Base-by-base conservation (phyloP, 2,329 filamentous ascomycete species). In the Phaeosphaeriaceae sp. region DNA sequence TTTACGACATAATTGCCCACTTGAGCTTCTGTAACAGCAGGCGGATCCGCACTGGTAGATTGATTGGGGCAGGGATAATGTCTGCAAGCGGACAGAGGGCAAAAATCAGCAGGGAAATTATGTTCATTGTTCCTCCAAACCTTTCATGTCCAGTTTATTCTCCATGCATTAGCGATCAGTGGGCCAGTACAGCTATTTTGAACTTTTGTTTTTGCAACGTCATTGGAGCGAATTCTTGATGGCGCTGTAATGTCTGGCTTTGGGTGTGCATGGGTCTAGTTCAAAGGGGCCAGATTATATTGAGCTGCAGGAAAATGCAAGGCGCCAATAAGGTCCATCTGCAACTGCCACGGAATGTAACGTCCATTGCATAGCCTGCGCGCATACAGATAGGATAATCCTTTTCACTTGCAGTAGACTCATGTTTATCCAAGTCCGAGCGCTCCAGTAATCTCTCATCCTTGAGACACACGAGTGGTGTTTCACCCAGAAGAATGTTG, bases 1-100 rank as follows among this genome's bases (percentile, higher is more conserved):
- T 51, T 67, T 54, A 72, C 64, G 69, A 68, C 49, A 54, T 65
- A 58, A 62, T 51, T 36, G 48, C 36, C 45, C 44, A 19, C 52
- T 21, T 19, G 24, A 41, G 20, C 10, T 31, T 56, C 33, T 53
- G 53, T 15, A 65, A 52, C 47, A 59, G 53, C 56, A 61, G 47
- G 60, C 48, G 53, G 42, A 33, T 50, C 47, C 31, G 58, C 54
- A 53, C 49, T 33, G 48, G 57, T 57, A 57, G 57, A 56, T 57
- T 57, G 51, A 48, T 48, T 60, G 54, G 7, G 46, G 24, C 21
- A 56, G 49, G 36, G 48, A 42, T 45, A 41, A 25, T 49, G 50
- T 53, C 48, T 54, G 55, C 58, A 58, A 60, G 52, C 57, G 59
- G 49, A 55, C 54, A 57, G 55, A 36, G 51, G 52, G 47, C 50